These are phyloP conservation scores for Cyphellophora europaea DNA, from an alignment of 2,329 filamentous ascomycete genomes.

Conservation along the genomic window DNA sequence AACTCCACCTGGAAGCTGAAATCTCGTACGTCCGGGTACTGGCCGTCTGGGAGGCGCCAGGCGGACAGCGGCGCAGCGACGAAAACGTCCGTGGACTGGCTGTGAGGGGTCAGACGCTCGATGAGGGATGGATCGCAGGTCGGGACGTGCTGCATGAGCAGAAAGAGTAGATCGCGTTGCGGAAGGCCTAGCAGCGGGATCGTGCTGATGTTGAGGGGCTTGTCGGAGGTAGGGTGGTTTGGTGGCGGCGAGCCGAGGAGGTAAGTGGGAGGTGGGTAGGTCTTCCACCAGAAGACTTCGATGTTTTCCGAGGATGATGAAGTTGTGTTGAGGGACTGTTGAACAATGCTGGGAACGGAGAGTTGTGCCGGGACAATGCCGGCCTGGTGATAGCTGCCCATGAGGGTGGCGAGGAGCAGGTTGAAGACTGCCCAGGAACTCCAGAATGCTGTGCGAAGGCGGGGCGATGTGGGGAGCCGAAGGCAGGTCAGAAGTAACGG, in stretches of 20 bases:
- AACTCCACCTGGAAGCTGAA: conserved; percentile 15
- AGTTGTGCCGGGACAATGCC: conserved; percentile 42
- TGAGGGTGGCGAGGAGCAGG: conserved; percentile 34
- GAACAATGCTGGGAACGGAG: conserved; percentile 27
- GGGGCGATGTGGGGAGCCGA: conserved; percentile 25
- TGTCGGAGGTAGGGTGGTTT: conserved; percentile 13
- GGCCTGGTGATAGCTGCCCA: conserved; percentile 46
- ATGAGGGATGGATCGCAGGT: conserved; percentile 11
- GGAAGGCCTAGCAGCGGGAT: conserved; percentile 40
- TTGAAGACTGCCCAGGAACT: conserved; percentile 41
- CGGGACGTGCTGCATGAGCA: conserved; percentile 27
- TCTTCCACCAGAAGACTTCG: conserved; percentile 45
- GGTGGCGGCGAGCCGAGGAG: conserved; percentile 32
- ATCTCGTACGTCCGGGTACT: conserved; percentile 9
- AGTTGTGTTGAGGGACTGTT: conserved; percentile 16
- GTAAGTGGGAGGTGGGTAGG: conserved; percentile 44
- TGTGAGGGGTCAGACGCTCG: conserved; percentile 10
- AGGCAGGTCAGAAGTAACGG: conserved; percentile 43
- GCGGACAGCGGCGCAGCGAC: conserved; percentile 38
- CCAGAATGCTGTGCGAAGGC: conserved; percentile 29
- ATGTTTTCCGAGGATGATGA: conserved; percentile 18
- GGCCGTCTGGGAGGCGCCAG: conserved; percentile 10
- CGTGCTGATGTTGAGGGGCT: conserved; percentile 27
- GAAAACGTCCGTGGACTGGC: conserved; percentile 23
- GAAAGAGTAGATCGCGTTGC: conserved; percentile 29